These are phyloP conservation scores for Aureobasidium zeae DNA, from an alignment of 2,329 filamentous ascomycete genomes.

Conservation along the genomic window DNA sequence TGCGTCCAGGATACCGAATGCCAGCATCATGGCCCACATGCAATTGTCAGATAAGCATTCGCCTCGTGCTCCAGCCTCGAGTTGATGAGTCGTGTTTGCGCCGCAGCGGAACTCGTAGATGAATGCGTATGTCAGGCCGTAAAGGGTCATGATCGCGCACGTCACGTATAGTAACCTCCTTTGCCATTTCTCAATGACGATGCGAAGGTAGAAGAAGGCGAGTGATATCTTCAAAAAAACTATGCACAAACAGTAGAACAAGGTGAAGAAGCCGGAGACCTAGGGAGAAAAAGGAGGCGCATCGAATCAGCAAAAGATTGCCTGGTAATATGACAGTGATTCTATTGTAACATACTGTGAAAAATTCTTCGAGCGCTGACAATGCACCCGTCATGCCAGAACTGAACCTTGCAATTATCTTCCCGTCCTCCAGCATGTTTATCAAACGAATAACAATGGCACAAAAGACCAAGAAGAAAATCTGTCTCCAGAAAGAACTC, in stretches of 20 bases:
- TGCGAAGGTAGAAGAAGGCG: conserved; percentile 37
- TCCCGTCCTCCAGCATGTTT: not conserved
- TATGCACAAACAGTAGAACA: conserved; percentile 32
- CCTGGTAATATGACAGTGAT: no score
- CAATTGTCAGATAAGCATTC: conserved; percentile 19
- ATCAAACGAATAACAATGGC: not conserved
- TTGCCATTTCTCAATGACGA: conserved; percentile 33
- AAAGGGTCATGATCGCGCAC: conserved; percentile 23
- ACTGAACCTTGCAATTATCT: not conserved
- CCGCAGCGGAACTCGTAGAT: conserved; percentile 26
- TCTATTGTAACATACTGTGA: not conserved
- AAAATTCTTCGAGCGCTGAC: not conserved
- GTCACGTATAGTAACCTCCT: conserved; percentile 22
- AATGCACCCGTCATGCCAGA: not conserved
- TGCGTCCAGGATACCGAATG: conserved; percentile 28
- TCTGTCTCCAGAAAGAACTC: not conserved
- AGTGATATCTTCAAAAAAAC: conserved; percentile 37
- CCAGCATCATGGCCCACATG: conserved; percentile 20
- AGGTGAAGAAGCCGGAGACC: conserved; percentile 21
- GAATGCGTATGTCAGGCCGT: conserved; percentile 27
- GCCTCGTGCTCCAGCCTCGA: conserved; percentile 17
- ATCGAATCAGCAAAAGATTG: not conserved
- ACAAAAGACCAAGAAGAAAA: not conserved
- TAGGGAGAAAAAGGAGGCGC: not conserved
- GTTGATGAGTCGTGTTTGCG: conserved; percentile 18